Evolutionary conservation across 257 asterid genomes (phyloP).

Genomic region (Solanum sitiens): DNA sequence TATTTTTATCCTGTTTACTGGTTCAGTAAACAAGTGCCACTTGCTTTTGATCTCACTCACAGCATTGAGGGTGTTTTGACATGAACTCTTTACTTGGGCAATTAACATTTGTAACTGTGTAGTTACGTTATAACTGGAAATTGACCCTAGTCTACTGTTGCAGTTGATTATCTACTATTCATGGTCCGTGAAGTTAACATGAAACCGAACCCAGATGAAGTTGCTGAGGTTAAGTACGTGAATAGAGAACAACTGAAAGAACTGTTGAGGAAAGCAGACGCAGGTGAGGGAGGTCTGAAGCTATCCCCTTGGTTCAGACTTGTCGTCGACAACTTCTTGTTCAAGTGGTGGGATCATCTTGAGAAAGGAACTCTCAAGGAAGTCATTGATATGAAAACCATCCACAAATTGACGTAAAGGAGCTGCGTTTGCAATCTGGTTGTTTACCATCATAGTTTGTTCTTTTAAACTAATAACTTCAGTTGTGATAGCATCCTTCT

Average conservation of each 20-base stretch:
- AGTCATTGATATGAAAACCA: conserved; percentile 64
- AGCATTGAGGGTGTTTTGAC: neutral
- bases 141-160: neutral
- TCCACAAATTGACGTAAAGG: conserved; percentile 52
- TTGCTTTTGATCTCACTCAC: neutral
- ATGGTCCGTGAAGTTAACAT: conserved; percentile 65
- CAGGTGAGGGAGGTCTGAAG: conserved; percentile 71
- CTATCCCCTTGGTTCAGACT: conserved; percentile 93
- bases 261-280: conserved; percentile 69
- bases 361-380: conserved; percentile 8
- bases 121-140: neutral
- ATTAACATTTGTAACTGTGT: neutral
- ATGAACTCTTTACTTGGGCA: neutral
- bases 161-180: conserved; percentile 96
- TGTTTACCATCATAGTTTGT: neutral
- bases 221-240: conserved; percentile 58
- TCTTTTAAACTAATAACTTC: neutral
- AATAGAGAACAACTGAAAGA: conserved; percentile 56
- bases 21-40: neutral
- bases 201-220: conserved; percentile 89
- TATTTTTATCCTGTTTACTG: neutral
- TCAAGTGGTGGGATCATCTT: neutral
- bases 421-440: neutral
- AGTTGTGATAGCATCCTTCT: neutral
- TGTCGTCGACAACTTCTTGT: conserved; percentile 52